Base-by-base conservation (phyloP, 129 eudicot genomes). In the Centaurea solstitialis region DNA sequence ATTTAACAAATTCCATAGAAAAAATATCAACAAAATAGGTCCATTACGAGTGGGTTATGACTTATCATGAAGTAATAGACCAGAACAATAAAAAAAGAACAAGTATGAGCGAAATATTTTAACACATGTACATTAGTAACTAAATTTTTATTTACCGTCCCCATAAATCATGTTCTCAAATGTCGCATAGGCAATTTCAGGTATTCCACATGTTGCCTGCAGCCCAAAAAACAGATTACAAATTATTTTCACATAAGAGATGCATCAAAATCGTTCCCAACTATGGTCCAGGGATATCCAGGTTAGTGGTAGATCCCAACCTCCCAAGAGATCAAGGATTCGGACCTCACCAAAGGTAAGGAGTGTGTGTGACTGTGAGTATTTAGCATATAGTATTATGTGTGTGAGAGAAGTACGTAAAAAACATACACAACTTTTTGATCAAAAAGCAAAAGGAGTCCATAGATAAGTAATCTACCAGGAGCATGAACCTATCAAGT, bases 161-260 rank as follows among this genome's bases (percentile, higher is more conserved):
- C 99, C 99, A 80, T 87, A 94, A 81, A 89, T 91, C 99, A 94
- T 92, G 86, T 94, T 94, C 80, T 94, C 99, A 88, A 92, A 94
- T 41, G 99, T 94, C 10, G 94, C 87, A 75, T 87, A 85, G 0
- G 99, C 94, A 84, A 94, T 82, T 86, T 94, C 99, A 80, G 99
- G 99, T 84, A 94, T 92, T 74, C 97, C 97, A 80, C 99, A 90
- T 15, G 87, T 94, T 50, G 99, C 99, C 98, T 94, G 81, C 77
- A 73, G 40, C 24, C 47, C 76, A 74, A 64, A 59, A 30, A 74
- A 43, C 66, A 10, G 17, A 35, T 35, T 69, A 11, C 77, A 22
- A 68, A 6, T 2, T 20, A 72, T 38, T 70, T 22, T 18, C 24
- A 59, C 64, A 17, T 17, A 45, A 23, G 28, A 3, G 20, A 79